Evolutionary conservation across 495 filamentous ascomycete species (phyloP).

Genomic region (Sporormia fimetaria): DNA sequence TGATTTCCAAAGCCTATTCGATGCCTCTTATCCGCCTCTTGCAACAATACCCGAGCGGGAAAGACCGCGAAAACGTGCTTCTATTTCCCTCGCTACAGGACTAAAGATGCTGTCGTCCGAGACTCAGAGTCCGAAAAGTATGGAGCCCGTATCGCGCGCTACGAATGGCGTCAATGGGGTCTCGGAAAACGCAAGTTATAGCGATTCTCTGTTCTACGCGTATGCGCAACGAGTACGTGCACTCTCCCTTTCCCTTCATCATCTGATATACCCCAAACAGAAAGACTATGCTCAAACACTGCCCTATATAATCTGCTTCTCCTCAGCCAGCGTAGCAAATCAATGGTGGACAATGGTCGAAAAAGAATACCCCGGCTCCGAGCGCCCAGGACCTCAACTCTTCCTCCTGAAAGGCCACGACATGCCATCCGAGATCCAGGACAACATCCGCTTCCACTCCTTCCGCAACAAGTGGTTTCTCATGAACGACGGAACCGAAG

Average conservation of each 20-base stretch:
- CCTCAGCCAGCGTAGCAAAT: conserved; percentile 9
- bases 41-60: background rate
- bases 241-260: background rate
- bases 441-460: conserved; percentile 11
- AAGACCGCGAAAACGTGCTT: conserved; percentile 9
- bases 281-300: conserved; percentile 12
- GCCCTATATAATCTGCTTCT: conserved; percentile 15
- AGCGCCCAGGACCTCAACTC: conserved; percentile 17
- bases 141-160: conserved; percentile 2
- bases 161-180: background rate
- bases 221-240: conserved; percentile 21
- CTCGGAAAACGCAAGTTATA: background rate
- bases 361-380: conserved; percentile 16
- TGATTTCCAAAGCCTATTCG: conserved; percentile 15
- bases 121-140: conserved; percentile 4
- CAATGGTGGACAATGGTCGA: conserved; percentile 23
- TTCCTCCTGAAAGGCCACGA: conserved; percentile 22
- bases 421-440: conserved; percentile 19
- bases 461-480: conserved; percentile 19
- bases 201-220: conserved; percentile 22
- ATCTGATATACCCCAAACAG: background rate
- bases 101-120: conserved; percentile 11
- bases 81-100: conserved; percentile 14
- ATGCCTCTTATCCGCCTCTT: conserved; percentile 5
- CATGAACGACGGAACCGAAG: conserved; percentile 2